These are phyloP conservation scores for Chytridium lagenaria DNA, from an alignment of 371 early-diverging fungal species.

Conservation along the genomic window DNA sequence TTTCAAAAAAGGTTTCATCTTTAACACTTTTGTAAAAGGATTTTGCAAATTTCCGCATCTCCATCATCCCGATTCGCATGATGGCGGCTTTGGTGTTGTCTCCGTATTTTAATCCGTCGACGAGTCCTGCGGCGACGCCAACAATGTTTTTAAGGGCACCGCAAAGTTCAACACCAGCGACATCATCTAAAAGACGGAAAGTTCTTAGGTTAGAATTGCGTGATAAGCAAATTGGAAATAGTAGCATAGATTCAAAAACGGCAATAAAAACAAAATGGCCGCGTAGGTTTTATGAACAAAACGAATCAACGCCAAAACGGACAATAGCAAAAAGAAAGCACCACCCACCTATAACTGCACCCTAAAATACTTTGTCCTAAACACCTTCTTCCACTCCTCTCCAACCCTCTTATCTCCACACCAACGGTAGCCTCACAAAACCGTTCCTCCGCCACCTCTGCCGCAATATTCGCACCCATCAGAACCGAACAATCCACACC, in stretches of 20 bases:
- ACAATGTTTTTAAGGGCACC: constrained; percentile 99
- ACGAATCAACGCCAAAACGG: no score
- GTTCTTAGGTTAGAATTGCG: constrained; percentile 35
- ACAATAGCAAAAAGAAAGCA: no score
- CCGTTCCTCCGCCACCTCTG: constrained; percentile 91
- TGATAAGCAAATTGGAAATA: background rate
- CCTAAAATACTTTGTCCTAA: constrained; percentile 84
- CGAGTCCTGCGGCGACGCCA: constrained; percentile 96
- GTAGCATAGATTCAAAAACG: constrained; percentile 19
- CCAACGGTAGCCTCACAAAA: constrained; percentile 97
- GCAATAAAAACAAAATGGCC: constrained; percentile 69
- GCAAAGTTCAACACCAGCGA: constrained; percentile 94
- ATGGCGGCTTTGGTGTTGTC: constrained; percentile 98
- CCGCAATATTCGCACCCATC: constrained; percentile 99
- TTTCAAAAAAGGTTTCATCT: constrained; percentile 93
- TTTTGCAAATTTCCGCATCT: constrained; percentile 94
- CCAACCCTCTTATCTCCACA: no score
- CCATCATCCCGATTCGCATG: constrained; percentile 93
- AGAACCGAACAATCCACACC: constrained; percentile 81
- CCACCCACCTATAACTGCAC: no score
- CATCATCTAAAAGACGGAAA: constrained; percentile 65
- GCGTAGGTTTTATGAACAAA: no score
- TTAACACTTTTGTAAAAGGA: constrained; percentile 78
- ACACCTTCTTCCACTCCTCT: constrained; percentile 70
- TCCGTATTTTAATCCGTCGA: constrained; percentile 87